Evolutionary conservation across 495 filamentous ascomycete genomes (phyloP).

Genomic region (Aspergillus incahuasiensis): DNA sequence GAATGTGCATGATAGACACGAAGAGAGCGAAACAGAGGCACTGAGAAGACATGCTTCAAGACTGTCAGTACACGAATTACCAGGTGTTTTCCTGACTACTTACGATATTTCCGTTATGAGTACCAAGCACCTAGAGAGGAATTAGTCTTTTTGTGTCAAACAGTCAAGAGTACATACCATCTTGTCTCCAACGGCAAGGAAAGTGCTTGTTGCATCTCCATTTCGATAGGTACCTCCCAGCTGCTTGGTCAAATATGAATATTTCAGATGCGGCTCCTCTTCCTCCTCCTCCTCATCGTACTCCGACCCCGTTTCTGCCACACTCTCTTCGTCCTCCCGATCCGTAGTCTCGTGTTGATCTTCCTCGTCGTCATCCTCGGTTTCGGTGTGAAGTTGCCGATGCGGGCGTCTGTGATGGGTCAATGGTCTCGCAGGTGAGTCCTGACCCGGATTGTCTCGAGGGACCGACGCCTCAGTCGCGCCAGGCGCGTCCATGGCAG

Average conservation of each 20-base stretch:
- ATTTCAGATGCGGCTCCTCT: constrained; percentile 94
- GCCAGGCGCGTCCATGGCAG: constrained; percentile 45
- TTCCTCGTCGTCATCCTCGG: constrained; percentile 18
- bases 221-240: constrained; percentile 81
- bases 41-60: constrained; percentile 71
- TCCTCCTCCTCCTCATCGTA: constrained; percentile 78
- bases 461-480: constrained; percentile 27
- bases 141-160: constrained; percentile 15
- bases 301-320: constrained; percentile 35
- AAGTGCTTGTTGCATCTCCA: constrained; percentile 88
- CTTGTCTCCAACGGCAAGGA: constrained; percentile 88
- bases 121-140: constrained; percentile 70
- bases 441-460: constrained; percentile 18
- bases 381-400: constrained; percentile 18
- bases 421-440: constrained; percentile 12
- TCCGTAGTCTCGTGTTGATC: constrained; percentile 9
- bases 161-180: constrained; percentile 59
- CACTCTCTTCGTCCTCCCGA: constrained; percentile 25
- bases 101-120: constrained; percentile 96
- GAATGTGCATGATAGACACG: constrained; percentile 87
- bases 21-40: constrained; percentile 73
- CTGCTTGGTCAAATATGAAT: constrained; percentile 75
- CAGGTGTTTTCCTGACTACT: constrained; percentile 32
- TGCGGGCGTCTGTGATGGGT: constrained; percentile 15
- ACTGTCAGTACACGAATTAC: constrained; percentile 19